Evolutionary conservation across 768 basidiomycete genomes (phyloP).

Genomic region (Chalciporus sphaerocephalus): DNA sequence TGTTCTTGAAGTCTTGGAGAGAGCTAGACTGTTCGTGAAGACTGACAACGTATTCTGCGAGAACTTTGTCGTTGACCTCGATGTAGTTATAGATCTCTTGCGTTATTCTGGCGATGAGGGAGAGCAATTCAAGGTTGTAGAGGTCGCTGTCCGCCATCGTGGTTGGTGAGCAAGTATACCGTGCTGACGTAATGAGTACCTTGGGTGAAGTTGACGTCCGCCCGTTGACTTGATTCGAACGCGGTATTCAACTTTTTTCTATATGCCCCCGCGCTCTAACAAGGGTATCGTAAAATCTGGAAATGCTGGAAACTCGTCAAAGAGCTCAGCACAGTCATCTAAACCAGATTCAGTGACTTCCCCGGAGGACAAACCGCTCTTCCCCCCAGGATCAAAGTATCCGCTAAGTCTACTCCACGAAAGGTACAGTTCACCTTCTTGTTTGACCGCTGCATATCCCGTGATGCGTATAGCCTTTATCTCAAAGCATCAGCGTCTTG

Average conservation of each 20-base stretch:
- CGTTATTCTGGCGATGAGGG: conserved; percentile 84
- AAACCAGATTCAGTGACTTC: conserved; percentile 14
- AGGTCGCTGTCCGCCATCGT: conserved; percentile 71
- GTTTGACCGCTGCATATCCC: conserved; percentile 1
- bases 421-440: conserved; percentile 41
- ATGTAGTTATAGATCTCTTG: conserved; percentile 90
- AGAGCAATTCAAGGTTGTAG: conserved; percentile 90
- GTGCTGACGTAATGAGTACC: conserved; percentile 21
- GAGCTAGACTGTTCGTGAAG: conserved; percentile 83
- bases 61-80: conserved; percentile 81
- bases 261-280: conserved; percentile 51
- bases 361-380: conserved; percentile 54
- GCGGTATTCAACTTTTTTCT: not conserved
- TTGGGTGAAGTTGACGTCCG: not conserved
- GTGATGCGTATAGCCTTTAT: not conserved
- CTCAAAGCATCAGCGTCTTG: not conserved
- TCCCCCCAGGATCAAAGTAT: conserved; percentile 82
- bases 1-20: conserved; percentile 73
- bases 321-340: conserved; percentile 31
- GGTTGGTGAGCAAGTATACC: conserved; percentile 1
- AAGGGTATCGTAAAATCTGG: conserved; percentile 83
- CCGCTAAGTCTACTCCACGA: conserved; percentile 78
- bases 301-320: conserved; percentile 85
- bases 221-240: too few species aligned
- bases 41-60: conserved; percentile 92